phyloP scores from a whole-genome alignment of 805 yeast species.

The Zygotorulaspora sp. region DNA sequence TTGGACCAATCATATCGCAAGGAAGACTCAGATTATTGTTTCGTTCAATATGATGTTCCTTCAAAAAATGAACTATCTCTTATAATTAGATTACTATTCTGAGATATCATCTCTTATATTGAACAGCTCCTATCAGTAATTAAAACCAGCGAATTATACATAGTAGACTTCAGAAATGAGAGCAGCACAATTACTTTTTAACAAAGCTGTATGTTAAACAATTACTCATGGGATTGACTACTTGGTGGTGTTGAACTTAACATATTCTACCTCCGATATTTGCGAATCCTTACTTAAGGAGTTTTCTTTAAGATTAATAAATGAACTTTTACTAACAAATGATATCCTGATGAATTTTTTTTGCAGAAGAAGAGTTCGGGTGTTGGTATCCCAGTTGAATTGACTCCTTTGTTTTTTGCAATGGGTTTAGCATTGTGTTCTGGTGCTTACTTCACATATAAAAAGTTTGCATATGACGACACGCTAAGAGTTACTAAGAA shows the following conservation, averaged over 20 bases:
- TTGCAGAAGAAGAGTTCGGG: conserved; percentile 37
- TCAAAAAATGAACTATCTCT: neutral
- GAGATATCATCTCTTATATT: no score
- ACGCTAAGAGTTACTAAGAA: conserved; percentile 45
- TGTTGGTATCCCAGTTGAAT: conserved; percentile 47
- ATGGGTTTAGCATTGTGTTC: conserved; percentile 50
- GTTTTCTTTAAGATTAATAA: neutral
- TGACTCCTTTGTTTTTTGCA: conserved; percentile 54
- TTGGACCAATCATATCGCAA: conserved; percentile 3
- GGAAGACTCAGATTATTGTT: neutral
- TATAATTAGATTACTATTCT: no score
- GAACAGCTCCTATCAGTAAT: no score
- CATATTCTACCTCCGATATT: conserved; percentile 2
- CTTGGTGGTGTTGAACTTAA: no score
- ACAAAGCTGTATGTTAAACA: conserved; percentile 47
- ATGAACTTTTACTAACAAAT: no score
- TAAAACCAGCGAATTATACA: no score
- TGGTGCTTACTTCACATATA: conserved; percentile 49
- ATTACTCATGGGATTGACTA: no score
- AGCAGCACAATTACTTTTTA: conserved; percentile 44
- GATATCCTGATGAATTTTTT: no score
- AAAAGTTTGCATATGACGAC: conserved; percentile 46
- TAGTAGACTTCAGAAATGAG: no score
- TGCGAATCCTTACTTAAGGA: neutral
- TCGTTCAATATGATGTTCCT: neutral